Percentiles rank a stretch among this genome's conserved stretches.
phyloP scores from a whole-genome alignment of 176 grass and related monocot genomes.

The Musa acuminata region DNA sequence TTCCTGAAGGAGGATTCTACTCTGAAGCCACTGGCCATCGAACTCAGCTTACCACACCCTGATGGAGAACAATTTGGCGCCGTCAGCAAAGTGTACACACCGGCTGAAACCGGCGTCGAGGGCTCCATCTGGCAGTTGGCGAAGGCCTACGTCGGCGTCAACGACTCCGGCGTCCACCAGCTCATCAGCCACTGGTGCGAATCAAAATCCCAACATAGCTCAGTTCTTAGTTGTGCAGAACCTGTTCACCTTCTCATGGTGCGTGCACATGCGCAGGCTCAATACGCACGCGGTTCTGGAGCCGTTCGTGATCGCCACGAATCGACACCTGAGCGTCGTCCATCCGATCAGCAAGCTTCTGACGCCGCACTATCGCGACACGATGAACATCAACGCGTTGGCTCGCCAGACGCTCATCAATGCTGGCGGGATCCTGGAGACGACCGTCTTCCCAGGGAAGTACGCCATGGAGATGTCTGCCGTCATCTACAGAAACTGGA shows the following conservation, averaged over 20 bases:
- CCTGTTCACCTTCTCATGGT: neutral
- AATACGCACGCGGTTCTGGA: neutral
- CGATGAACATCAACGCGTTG: neutral
- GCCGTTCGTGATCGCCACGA: neutral
- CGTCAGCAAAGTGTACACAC: neutral
- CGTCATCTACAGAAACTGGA: neutral
- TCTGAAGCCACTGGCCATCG: conserved; percentile 56
- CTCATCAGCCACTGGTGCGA: neutral
- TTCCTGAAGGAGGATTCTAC: conserved; percentile 44
- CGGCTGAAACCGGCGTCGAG: too few species aligned
- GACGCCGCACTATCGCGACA: neutral
- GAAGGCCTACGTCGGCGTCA: neutral
- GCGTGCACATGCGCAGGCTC: neutral
- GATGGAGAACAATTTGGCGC: conserved; percentile 24
- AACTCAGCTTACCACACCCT: conserved; percentile 43
- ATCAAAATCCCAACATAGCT: neutral
- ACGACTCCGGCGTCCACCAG: neutral
- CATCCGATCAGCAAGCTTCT: neutral
- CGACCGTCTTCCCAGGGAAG: too few species aligned
- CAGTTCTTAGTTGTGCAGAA: neutral
- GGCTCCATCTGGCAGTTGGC: neutral
- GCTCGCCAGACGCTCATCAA: neutral
- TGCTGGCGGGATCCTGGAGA: neutral
- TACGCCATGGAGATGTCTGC: neutral
- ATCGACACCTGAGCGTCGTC: neutral